These are phyloP conservation scores for Boletellus ananiceps DNA, from an alignment of 768 basidiomycete genomes.

Conservation along the genomic window DNA sequence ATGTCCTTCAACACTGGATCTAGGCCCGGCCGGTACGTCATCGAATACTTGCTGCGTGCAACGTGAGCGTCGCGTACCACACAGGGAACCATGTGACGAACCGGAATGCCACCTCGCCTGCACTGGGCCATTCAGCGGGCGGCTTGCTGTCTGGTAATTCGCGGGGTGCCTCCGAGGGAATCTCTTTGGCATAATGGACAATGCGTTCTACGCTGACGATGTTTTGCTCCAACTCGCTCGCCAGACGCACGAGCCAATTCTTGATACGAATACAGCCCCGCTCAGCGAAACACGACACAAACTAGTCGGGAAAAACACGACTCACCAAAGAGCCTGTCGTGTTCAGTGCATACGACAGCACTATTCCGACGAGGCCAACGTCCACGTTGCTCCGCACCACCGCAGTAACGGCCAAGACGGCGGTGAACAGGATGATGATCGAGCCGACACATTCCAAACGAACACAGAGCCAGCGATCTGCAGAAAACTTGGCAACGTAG, in stretches of 20 bases:
- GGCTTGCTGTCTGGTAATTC: conserved; percentile 61
- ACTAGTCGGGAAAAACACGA: neutral
- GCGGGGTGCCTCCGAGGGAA: conserved; percentile 71
- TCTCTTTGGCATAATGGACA: conserved; percentile 64
- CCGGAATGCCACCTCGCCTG: conserved; percentile 72
- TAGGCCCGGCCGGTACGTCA: conserved; percentile 74
- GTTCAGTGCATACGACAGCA: conserved; percentile 79
- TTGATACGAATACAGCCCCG: conserved; percentile 22
- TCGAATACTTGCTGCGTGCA: conserved; percentile 55
- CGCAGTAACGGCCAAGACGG: conserved; percentile 60
- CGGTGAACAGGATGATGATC: conserved; percentile 71
- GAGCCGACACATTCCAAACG: conserved; percentile 83
- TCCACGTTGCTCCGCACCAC: conserved; percentile 76
- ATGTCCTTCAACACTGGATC: conserved; percentile 76
- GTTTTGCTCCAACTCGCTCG: conserved; percentile 87
- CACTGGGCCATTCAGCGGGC: conserved; percentile 59
- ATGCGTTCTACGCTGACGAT: conserved; percentile 89
- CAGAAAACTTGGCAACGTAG: conserved; percentile 63
- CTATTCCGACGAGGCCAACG: conserved; percentile 82
- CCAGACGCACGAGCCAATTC: conserved; percentile 81
- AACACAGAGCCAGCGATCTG: conserved; percentile 82
- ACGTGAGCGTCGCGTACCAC: neutral
- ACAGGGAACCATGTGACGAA: conserved; percentile 29
- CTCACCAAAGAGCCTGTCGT: conserved; percentile 78
- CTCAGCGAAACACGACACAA: too few relatives aligned